phyloP scores from a whole-genome alignment of 169 alveolate species.

The Blepharisma undulans region DNA sequence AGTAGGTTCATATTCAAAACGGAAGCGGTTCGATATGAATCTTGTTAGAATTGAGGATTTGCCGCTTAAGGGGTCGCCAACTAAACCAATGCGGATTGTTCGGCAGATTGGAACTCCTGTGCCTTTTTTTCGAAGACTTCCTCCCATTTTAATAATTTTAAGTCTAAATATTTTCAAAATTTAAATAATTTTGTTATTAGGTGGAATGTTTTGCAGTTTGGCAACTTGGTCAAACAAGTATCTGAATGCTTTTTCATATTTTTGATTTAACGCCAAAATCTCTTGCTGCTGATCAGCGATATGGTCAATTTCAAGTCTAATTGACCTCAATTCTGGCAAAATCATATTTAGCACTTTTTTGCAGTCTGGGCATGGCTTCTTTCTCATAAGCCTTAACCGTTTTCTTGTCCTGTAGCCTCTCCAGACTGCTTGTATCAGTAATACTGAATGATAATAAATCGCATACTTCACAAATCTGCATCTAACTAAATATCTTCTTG shows the following conservation, averaged over 20 bases:
- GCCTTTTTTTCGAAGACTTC: neutral
- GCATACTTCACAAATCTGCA: constrained; percentile 16
- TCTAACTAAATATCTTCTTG: neutral
- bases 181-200: neutral
- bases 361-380: constrained; percentile 23
- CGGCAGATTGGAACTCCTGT: neutral
- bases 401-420: constrained; percentile 1
- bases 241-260: constrained; percentile 16
- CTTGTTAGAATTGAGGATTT: neutral
- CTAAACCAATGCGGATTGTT: neutral
- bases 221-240: constrained; percentile 21
- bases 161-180: neutral
- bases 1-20: neutral
- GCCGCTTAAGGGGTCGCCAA: constrained; percentile 15
- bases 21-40: neutral
- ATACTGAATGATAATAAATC: neutral
- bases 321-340: neutral
- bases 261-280: neutral
- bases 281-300: neutral
- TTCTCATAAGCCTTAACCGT: neutral
- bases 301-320: neutral
- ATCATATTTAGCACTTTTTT: constrained; percentile 11
- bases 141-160: neutral
- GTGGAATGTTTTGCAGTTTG: neutral
- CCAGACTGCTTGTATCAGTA: neutral